Evolutionary conservation across 1,139 yeast genomes (phyloP).

Genomic region (Taphrina sp.): DNA sequence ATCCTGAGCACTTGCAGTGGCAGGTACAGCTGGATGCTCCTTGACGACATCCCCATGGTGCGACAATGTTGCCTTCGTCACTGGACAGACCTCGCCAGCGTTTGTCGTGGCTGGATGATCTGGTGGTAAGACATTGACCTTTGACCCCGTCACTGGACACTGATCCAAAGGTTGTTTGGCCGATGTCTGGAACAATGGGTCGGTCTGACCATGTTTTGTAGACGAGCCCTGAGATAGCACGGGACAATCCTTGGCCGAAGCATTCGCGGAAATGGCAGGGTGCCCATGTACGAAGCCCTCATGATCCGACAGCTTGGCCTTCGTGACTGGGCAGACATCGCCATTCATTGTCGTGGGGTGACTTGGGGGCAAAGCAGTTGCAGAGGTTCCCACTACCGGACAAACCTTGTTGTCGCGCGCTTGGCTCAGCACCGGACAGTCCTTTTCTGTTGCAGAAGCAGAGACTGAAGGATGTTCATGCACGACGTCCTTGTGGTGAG

Average conservation of each 20-base stretch:
- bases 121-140: conserved; percentile 20
- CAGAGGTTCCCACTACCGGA: conserved; percentile 25
- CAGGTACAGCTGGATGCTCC: conserved; percentile 20
- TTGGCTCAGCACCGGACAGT: conserved; percentile 21
- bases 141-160: conserved; percentile 29
- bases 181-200: neutral
- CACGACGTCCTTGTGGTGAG: conserved; percentile 25
- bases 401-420: conserved; percentile 25
- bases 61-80: conserved; percentile 22
- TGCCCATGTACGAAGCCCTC: conserved; percentile 15
- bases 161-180: conserved; percentile 1
- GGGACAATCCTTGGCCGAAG: conserved; percentile 20
- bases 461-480: conserved; percentile 18
- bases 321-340: conserved; percentile 25
- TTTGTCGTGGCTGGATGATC: conserved; percentile 28
- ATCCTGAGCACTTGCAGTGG: conserved; percentile 17
- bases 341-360: conserved; percentile 14
- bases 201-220: neutral
- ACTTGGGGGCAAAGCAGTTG: conserved; percentile 22
- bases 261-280: conserved; percentile 1
- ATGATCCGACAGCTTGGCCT: conserved; percentile 25
- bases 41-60: conserved; percentile 23
- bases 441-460: conserved; percentile 20
- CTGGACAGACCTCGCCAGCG: conserved; percentile 27
- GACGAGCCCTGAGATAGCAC: neutral